Evolutionary conservation across 257 asterid species (phyloP), one percentile per base, ranked within the genome.

Genomic region (Thymus mandschuricus): DNA sequence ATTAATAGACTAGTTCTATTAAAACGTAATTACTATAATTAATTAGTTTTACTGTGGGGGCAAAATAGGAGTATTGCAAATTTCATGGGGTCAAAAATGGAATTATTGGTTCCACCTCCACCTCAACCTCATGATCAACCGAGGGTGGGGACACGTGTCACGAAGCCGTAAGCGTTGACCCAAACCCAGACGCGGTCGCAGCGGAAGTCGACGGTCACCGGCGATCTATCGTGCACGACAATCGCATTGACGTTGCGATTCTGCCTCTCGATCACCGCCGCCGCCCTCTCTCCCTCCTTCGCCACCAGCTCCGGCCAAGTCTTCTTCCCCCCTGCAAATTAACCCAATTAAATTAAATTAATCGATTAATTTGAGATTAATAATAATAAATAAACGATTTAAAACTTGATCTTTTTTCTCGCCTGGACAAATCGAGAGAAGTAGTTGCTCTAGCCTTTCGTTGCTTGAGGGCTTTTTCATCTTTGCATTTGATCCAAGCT

Each of bases 141-240:
- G n/a, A 76, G 28, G 0, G 0, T 13, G 27, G 88, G 86, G 44
- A 64, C 3, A 33, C 78, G 82, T 15, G 68, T 1, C 0, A 84
- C 92, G 10, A 75, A 8, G 8, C 73, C 55, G 10, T 30, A 0
- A 6, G 45, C 34, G 62, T 82, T 35, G 7, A 84, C 79, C 79
- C 80, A 85, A 66, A 85, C 82, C 86, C 92, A 75, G 8, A 85
- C 87, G 27, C 87, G 88, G 27, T 81, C 81, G 29, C 87, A 82
- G 59, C 84, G 49, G 49, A 68, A 82, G 75, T 85, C 88, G 41
- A 0, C 4, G 30, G 87, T 79, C 9, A 74, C 73, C 27, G 73
- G 70, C 56, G 80, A 75, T 72, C 87, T 84, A 3, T 82, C 84
- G 4, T 60, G 64, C 3, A 87, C 44, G 10, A 84, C 79, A 30